Evolutionary conservation across 2,329 filamentous ascomycete genomes (phyloP), one percentile per base, ranked within the genome.

Genomic region (Fusarium avenaceum): DNA sequence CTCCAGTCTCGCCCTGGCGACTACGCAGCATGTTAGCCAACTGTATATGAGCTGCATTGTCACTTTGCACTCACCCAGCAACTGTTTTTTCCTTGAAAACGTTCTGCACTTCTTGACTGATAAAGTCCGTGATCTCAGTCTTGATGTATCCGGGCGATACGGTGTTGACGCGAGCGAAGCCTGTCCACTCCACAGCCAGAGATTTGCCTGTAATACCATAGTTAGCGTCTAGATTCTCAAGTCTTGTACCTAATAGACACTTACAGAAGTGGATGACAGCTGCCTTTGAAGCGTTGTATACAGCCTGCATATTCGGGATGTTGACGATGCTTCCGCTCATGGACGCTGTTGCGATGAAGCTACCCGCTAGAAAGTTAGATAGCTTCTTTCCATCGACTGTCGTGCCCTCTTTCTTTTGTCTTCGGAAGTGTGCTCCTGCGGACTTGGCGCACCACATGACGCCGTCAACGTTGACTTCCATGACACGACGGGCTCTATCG

Each of bases 301-400:
- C 87, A 7, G 89, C 84, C 80, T 94, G 92, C 70, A 89, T 76
- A 80, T 94, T 91, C 7, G 92, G 92, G 59, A 92, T 85, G 76
- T 94, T 94, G 76, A 89, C 90, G 72, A 94, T 90, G 75, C 91
- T 91, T 6, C 89, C 92, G 70, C 87, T 91, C 87, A 95, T 94
- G 59, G 88, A 91, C 1, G 92, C 90, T 8, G 92, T 95, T 26
- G 90, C 90, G 70, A 95, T 88, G 78, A 95, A 93, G 76, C 88
- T 91, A 22, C 92, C 91, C 26, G 85, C 82, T 3, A 81, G 82
- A 75, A 86, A 92, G 68, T 85, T 83, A 50, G 87, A 83, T 24
- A 92, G 80, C 73, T 84, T 84, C 75, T 87, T 84, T 59, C 90
- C 90, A 74, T 89, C 83, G 44, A 86, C 69, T 26, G 88, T 87